Evolutionary conservation across 192 early-diverging fungal genomes (phyloP), one percentile per base, ranked within the genome.

Genomic region (Geosiphon pyriformis): DNA sequence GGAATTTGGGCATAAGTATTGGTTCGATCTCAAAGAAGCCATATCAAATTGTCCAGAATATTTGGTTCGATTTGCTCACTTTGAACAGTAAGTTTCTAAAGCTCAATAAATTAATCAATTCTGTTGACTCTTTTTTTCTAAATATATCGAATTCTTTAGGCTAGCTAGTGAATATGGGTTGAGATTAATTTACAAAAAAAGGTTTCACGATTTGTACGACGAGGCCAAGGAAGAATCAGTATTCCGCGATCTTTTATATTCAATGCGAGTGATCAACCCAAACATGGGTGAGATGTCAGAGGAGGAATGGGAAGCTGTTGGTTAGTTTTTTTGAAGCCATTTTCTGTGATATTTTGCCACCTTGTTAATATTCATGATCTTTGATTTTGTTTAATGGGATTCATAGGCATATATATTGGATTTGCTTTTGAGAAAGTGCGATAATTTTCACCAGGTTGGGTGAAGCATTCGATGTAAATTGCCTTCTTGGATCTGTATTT

Each of bases 11-110:
- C 81, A 86, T 68, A 87, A 90, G 31, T 98, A 98, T 70, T 80
- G 80, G 78, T 99, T 99, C 75, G 84, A 93, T 59, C 81, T 98
- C 17, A 87, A 86, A 32, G 95, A 99, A 74, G 97, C 97, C 0
- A 92, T 99, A 4, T 92, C 97, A 67, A 87, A 94, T 70, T 96
- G 95, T 77, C 93, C 94, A 2, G 95, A 98, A 74, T 96, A 93
- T 73, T 77, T 98, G 46, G 86, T 98, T 0, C 89, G 94, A 50
- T 90, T 94, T 72, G 85, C 88, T 3, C 87, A 87, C 0, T 86
- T 99, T 52, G 76, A 85, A 59, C 73, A 73, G 88, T 91, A 81
- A 35, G 67, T 35, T 15, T 10, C 31, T 25, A 48, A 7, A 34
- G n/a, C 18, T 47, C n/a, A 7, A 49, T 22, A 18, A 32, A 4